These are phyloP conservation scores for Abrus precatorius DNA, from an alignment of 306 rosid species.

Conservation along the genomic window DNA sequence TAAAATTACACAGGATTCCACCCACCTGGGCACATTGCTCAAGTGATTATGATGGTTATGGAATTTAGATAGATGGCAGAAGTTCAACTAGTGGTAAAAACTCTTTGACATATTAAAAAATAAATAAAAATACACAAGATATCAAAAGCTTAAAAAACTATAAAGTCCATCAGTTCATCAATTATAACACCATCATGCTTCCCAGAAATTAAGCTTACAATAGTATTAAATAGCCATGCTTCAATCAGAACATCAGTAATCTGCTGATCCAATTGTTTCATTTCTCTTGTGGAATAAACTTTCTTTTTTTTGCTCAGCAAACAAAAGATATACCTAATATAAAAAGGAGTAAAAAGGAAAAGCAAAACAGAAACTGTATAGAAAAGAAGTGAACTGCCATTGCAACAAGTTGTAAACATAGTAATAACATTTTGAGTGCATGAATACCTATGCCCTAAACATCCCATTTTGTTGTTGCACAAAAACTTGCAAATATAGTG, in stretches of 20 bases:
- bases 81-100: slow-evolving; percentile 11
- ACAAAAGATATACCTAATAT: background rate
- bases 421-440: slow-evolving; percentile 6
- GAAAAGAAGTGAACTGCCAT: background rate
- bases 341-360: background rate
- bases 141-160: background rate
- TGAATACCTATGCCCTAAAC: slow-evolving; percentile 41
- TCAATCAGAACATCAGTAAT: slow-evolving; percentile 18
- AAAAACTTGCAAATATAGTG: slow-evolving; percentile 19
- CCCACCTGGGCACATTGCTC: slow-evolving; percentile 1
- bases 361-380: background rate
- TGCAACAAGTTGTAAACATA: slow-evolving; percentile 1
- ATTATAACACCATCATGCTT: slow-evolving; percentile 13
- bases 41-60: slow-evolving; percentile 8
- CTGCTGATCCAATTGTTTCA: slow-evolving; percentile 24
- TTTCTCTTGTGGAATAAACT: slow-evolving; percentile 11
- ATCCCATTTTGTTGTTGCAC: slow-evolving; percentile 35
- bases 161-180: slow-evolving; percentile 4
- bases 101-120: background rate
- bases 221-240: background rate
- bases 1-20: slow-evolving; percentile 20
- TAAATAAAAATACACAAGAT: background rate
- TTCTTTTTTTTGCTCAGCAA: no score
- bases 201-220: slow-evolving; percentile 8
- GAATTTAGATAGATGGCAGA: background rate